Base-by-base conservation (phyloP, 2,329 filamentous ascomycete species). In the Fusarium sp. region DNA sequence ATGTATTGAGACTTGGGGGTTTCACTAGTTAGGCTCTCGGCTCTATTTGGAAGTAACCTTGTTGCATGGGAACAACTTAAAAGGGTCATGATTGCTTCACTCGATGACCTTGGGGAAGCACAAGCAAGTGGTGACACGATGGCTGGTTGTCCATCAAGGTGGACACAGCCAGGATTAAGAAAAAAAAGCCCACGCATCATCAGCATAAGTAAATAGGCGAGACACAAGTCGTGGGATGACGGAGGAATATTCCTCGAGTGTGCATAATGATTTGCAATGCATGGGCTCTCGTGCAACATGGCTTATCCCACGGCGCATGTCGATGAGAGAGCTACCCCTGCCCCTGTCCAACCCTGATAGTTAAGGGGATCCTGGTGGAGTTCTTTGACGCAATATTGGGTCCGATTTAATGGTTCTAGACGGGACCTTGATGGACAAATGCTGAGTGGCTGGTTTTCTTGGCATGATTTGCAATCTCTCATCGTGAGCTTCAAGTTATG, bases 91-190 rank as follows among this genome's bases (percentile, higher is more conserved):
- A 1, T n/a, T 45, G 10, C 11, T 56, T 34, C 60, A 24, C 38
- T 66, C 2, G 13, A 59, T 16, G 20, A 38, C 29, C 38, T 35
- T 18, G 20, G 13, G 35, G 22, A 58, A 20, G 31, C 31, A 35
- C 14, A 22, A 14, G 54, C 13, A 10, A 20, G 54, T 38, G 20
- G 13, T 34, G 54, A 58, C 31, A 24, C 54, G 20, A 38, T 58
- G 34, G n/a, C 34, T 58, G 20, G 6, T 34, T 57, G 22, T 22
- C 71, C 64, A 74, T 74, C 71, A 74, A 57, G 71, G 71, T 74
- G 35, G 16, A 20, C 24, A 16, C 14, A 67, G 37, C 35, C 8
- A 52, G 8, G 18, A 22, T 8, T 34, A 34, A 29, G 27, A 13
- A 14, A 34, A 20, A 34, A 6, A 34, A 22, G 56, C 22, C 10